phyloP scores from a whole-genome alignment of 2,329 filamentous ascomycete genomes.

The Tolypocladium nubicola region DNA sequence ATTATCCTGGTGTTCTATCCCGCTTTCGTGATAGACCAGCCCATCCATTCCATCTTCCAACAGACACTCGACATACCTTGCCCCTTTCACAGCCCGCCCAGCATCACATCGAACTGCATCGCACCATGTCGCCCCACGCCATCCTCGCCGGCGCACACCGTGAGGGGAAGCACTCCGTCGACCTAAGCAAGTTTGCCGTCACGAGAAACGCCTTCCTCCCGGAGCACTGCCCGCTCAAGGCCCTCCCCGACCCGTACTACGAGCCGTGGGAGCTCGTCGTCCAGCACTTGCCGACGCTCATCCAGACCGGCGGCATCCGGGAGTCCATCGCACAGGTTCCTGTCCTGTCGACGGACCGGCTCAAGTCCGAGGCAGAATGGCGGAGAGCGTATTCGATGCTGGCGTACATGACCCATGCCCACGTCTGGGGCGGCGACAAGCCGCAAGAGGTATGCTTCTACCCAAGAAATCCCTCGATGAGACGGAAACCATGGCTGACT shows the following conservation, averaged over 20 bases:
- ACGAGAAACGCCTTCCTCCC: slow-evolving; percentile 67
- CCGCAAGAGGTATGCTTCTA: slow-evolving; percentile 52
- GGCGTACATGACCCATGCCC: slow-evolving; percentile 71
- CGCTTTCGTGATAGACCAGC: background rate
- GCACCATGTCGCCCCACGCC: slow-evolving; percentile 32
- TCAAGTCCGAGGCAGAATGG: slow-evolving; percentile 63
- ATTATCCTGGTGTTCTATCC: background rate
- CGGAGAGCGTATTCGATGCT: slow-evolving; percentile 70
- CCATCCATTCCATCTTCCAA: background rate
- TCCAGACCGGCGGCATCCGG: slow-evolving; percentile 55
- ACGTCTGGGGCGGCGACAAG: slow-evolving; percentile 77
- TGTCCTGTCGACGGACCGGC: slow-evolving; percentile 52
- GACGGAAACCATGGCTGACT: background rate
- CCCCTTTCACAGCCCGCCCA: background rate
- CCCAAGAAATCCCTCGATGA: too few species aligned
- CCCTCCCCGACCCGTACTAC: slow-evolving; percentile 63
- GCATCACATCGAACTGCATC: background rate
- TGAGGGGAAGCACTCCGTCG: slow-evolving; percentile 9
- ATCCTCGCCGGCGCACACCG: slow-evolving; percentile 10
- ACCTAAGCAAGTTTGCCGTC: slow-evolving; percentile 25
- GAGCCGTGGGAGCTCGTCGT: slow-evolving; percentile 67
- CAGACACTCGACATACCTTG: background rate
- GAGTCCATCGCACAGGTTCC: slow-evolving; percentile 55
- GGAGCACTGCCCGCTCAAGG: slow-evolving; percentile 51
- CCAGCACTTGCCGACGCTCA: slow-evolving; percentile 53